These are phyloP conservation scores for Cercospora zeina DNA, from an alignment of 2,329 filamentous ascomycete genomes.

Conservation along the genomic window DNA sequence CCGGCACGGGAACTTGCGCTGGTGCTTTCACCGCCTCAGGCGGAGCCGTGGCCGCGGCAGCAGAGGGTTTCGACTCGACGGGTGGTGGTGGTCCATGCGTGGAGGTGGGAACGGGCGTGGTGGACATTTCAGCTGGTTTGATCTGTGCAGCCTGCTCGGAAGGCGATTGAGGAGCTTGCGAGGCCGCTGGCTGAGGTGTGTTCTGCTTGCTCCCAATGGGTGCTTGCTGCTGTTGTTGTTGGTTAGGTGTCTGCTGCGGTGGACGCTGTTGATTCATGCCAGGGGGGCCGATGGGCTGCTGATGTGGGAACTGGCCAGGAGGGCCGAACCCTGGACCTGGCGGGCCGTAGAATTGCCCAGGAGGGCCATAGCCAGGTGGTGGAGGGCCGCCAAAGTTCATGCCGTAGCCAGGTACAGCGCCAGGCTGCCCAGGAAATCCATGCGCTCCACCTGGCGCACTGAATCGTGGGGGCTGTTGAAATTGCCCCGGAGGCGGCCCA, in stretches of 20 bases:
- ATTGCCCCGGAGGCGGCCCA: slow-evolving; percentile 41
- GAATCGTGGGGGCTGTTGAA: slow-evolving; percentile 52
- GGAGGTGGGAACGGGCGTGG: slow-evolving; percentile 47
- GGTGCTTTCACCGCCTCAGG: slow-evolving; percentile 44
- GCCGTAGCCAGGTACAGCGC: slow-evolving; percentile 59
- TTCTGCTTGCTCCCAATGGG: slow-evolving; percentile 43
- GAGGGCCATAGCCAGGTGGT: slow-evolving; percentile 34
- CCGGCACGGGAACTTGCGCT: slow-evolving; percentile 37
- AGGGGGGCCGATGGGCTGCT: slow-evolving; percentile 56
- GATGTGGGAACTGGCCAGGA: slow-evolving; percentile 51
- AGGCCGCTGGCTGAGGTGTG: slow-evolving; percentile 35
- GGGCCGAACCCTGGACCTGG: slow-evolving; percentile 21
- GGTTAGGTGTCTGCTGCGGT: slow-evolving; percentile 25
- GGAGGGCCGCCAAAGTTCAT: slow-evolving; percentile 64
- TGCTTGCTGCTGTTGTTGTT: slow-evolving; percentile 41
- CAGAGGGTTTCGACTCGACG: slow-evolving; percentile 67
- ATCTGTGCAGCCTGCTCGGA: slow-evolving; percentile 29
- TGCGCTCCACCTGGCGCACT: slow-evolving; percentile 47
- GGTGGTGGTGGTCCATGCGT: slow-evolving; percentile 57
- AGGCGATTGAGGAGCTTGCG: slow-evolving; percentile 24
- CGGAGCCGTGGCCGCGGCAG: slow-evolving; percentile 58
- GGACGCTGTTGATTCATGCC: slow-evolving; percentile 48
- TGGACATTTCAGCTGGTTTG: slow-evolving; percentile 41
- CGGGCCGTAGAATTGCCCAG: slow-evolving; percentile 23
- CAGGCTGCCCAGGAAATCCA: slow-evolving; percentile 47